Evolutionary conservation across 1,139 yeast species (phyloP).

Genomic region (Debaryomycetaceae sp.): DNA sequence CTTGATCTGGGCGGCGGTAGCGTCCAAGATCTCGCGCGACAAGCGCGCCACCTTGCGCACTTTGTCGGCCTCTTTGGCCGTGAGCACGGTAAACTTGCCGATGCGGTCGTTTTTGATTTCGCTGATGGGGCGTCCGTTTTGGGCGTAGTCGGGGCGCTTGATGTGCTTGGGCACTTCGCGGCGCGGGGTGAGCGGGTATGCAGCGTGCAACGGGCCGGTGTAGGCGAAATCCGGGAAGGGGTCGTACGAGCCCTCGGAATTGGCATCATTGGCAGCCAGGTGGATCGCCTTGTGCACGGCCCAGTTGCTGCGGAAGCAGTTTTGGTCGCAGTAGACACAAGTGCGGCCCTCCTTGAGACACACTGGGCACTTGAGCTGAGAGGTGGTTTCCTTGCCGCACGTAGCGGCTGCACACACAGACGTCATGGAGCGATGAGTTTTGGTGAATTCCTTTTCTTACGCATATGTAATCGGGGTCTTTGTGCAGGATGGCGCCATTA

Average conservation of each 20-base stretch:
- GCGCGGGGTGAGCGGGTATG: slow-evolving; percentile 74
- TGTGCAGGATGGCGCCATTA: background rate
- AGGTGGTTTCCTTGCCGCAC: slow-evolving; percentile 78
- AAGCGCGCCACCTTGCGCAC: slow-evolving; percentile 68
- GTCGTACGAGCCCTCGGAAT: slow-evolving; percentile 51
- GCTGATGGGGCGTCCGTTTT: slow-evolving; percentile 69
- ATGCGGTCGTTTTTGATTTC: slow-evolving; percentile 74
- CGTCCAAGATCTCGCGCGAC: slow-evolving; percentile 87
- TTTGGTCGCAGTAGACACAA: slow-evolving; percentile 75
- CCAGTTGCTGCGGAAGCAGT: slow-evolving; percentile 81
- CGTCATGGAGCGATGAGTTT: slow-evolving; percentile 12
- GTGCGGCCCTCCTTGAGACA: slow-evolving; percentile 71
- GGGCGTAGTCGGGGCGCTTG: slow-evolving; percentile 80
- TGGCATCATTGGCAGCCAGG: slow-evolving; percentile 38
- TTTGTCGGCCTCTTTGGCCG: slow-evolving; percentile 63
- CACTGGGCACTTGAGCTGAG: slow-evolving; percentile 83
- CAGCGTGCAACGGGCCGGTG: slow-evolving; percentile 72
- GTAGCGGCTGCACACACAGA: slow-evolving; percentile 63
- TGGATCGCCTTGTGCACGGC: slow-evolving; percentile 49
- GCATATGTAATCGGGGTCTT: background rate
- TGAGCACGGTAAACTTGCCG: slow-evolving; percentile 59
- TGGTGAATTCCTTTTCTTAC: slow-evolving; percentile 1
- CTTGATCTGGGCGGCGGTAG: slow-evolving; percentile 73
- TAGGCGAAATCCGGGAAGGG: slow-evolving; percentile 81
- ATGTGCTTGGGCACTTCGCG: slow-evolving; percentile 70